These are phyloP conservation scores for Exobasidium rhododendri DNA, from an alignment of 1,284 basidiomycete genomes.

Conservation along the genomic window DNA sequence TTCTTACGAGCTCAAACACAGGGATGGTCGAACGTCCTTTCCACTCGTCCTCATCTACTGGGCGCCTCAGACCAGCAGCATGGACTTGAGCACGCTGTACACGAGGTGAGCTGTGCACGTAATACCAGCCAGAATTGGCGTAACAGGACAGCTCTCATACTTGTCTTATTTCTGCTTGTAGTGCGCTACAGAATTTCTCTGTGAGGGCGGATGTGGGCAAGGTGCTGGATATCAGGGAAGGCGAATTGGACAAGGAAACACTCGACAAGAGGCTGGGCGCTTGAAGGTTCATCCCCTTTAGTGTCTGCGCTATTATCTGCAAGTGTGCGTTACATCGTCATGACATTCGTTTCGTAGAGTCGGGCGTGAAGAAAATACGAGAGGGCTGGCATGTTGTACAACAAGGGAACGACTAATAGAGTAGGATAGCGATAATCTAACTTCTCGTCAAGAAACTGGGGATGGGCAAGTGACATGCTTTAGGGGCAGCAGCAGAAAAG, in stretches of 20 bases:
- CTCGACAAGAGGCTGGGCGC: slow-evolving; percentile 38
- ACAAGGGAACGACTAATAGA: too few species aligned
- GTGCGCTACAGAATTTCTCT: slow-evolving; percentile 43
- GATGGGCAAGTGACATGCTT: background rate
- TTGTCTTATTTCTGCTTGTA: too few species aligned
- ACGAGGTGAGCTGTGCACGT: background rate
- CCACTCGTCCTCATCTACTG: slow-evolving; percentile 41
- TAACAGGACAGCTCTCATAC: too few species aligned
- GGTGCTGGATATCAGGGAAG: slow-evolving; percentile 46
- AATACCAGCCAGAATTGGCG: background rate
- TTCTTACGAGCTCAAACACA: slow-evolving; percentile 76
- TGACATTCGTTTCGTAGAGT: background rate
- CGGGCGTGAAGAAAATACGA: too few species aligned
- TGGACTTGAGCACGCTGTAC: slow-evolving; percentile 50
- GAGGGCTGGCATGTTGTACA: too few species aligned
- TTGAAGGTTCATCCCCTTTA: slow-evolving; percentile 7
- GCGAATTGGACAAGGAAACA: slow-evolving; percentile 23
- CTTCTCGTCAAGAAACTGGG: slow-evolving; percentile 4
- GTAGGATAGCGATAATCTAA: too few species aligned
- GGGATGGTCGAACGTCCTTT: slow-evolving; percentile 79
- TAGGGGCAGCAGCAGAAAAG: slow-evolving; percentile 8
- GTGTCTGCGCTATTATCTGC: background rate
- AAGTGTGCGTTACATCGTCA: background rate
- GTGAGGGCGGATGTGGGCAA: slow-evolving; percentile 45
- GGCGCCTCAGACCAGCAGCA: slow-evolving; percentile 43